These are phyloP conservation scores for Pichia heedii DNA, from an alignment of 805 yeast genomes.

Conservation along the genomic window DNA sequence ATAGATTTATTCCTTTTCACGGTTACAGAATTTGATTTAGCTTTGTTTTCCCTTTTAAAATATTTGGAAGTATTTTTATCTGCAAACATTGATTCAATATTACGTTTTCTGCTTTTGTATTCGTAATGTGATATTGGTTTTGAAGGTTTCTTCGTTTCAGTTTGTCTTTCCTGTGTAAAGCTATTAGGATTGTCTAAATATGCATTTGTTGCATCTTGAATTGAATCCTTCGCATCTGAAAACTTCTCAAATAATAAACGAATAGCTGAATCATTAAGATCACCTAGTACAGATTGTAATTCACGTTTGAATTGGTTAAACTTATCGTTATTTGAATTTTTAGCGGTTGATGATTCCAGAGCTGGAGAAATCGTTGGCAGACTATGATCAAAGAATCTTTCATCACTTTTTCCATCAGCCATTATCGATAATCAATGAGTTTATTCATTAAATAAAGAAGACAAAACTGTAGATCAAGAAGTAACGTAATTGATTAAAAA, in stretches of 20 bases:
- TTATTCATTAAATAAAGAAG: too few species aligned
- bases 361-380: constrained; percentile 3
- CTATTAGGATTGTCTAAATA: constrained; percentile 27
- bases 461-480: too few species aligned
- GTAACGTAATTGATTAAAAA: too few species aligned
- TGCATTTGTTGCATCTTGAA: constrained; percentile 32
- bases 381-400: constrained; percentile 9
- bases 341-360: background rate
- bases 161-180: background rate
- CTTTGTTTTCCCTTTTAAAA: background rate
- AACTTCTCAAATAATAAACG: constrained; percentile 22
- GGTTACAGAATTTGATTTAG: background rate
- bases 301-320: background rate
- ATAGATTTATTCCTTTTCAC: background rate
- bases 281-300: constrained; percentile 9
- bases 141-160: background rate
- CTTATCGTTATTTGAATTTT: background rate
- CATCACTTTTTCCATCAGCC: background rate
- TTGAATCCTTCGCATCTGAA: constrained; percentile 18
- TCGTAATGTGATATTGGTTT: background rate
- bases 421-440: background rate
- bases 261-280: constrained; percentile 18
- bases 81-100: background rate
- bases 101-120: constrained; percentile 4
- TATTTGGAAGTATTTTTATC: background rate